Evolutionary conservation across 345 rosid species (phyloP), one percentile per base, ranked within the genome.

Genomic region (Nasturtium officinale): DNA sequence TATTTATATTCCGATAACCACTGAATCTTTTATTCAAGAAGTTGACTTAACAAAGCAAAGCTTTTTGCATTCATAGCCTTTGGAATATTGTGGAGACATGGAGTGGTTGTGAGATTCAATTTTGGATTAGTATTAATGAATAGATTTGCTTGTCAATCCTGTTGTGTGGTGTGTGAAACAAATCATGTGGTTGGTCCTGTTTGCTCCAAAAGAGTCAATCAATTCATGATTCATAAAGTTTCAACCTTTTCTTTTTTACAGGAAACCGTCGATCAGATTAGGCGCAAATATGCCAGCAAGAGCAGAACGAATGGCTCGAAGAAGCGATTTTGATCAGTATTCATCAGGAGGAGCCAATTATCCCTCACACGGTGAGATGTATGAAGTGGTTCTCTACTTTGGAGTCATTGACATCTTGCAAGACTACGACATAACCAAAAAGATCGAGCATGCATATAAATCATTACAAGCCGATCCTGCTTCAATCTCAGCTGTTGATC

Each of bases 211-310:
- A 55, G 58, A 54, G 29, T 52, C 65, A 61, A 43, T 53, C 58
- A 43, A 29, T 43, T 69, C 32, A 51, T 20, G 38, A 33, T 58
- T 17, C 20, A 23, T 23, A 23, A 23, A 23, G 25, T 23, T 23
- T 23, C 25, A 23, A 23, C 25, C 25, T 23, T 23, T 23, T 23
- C 2, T 23, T 74, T 13, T 79, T n/a, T 10, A 47, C 71, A 95
- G 99, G 85, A 89, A 84, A 82, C 89, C 96, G 18, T 72, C 88
- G 75, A 91, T 95, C 37, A 84, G 96, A 71, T 72, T 95, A 64
- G 99, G 99, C 35, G 96, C 96, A 18, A 95, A 95, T 81, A 91
- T 90, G 97, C 99, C 99, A 9, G 99, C 96, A 48, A 84, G 90
- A 80, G 99, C 92, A 6, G 96, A 91, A 76, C 43, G 81, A 60